Evolutionary conservation across 441 rosid species (phyloP).

Genomic region (Theobroma grandiflorum): DNA sequence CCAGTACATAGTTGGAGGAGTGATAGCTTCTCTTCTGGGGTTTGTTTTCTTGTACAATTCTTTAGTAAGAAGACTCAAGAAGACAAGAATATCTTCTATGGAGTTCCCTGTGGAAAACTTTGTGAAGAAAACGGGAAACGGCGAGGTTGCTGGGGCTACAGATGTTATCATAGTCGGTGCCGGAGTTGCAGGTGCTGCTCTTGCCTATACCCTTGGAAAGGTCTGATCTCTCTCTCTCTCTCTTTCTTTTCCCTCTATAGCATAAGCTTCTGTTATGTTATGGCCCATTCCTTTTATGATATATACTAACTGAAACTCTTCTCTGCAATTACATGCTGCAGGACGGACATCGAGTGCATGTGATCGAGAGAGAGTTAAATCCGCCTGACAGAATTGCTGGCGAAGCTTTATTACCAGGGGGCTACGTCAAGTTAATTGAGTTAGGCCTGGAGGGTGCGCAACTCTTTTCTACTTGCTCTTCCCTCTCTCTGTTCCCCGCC

Average conservation of each 20-base stretch:
- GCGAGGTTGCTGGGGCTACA: background rate
- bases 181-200: slow-evolving; percentile 38
- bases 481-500: background rate
- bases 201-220: slow-evolving; percentile 34
- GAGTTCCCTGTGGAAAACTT: background rate
- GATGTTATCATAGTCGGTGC: slow-evolving; percentile 34
- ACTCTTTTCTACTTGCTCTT: background rate
- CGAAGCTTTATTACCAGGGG: slow-evolving; percentile 33
- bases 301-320: background rate
- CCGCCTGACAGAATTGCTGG: slow-evolving; percentile 35
- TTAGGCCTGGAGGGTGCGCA: slow-evolving; percentile 31
- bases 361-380: slow-evolving; percentile 33
- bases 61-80: background rate
- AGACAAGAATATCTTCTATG: background rate
- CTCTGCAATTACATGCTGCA: background rate
- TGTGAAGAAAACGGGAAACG: background rate
- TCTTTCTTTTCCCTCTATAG: background rate
- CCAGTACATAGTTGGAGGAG: slow-evolving; percentile 5
- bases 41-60: slow-evolving; percentile 6
- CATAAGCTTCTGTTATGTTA: too few relatives aligned
- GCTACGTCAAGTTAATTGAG: slow-evolving; percentile 33
- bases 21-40: slow-evolving; percentile 21
- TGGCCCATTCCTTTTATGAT: too few relatives aligned
- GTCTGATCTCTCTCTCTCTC: background rate
- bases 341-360: slow-evolving; percentile 36